Conservation (phyloP, 306 rosid species). For the Sicyos edulis region DNA sequence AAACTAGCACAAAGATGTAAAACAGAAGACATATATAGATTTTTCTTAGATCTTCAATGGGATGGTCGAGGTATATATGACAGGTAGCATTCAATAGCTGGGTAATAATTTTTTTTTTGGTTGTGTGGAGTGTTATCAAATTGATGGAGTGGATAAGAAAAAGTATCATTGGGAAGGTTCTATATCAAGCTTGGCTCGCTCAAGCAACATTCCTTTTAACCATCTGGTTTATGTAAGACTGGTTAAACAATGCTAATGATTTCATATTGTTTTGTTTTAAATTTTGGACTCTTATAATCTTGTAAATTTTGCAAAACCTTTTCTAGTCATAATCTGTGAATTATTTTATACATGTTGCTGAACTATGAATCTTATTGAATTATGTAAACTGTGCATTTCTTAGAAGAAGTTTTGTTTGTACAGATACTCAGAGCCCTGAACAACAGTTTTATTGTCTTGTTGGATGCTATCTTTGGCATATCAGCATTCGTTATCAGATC, state of each 20-base stretch:
- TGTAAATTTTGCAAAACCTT: no score
- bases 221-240: no score
- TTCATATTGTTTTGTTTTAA: neutral
- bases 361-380: neutral
- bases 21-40: no score
- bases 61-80: no score
- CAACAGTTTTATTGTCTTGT: conserved; percentile 40
- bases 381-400: neutral
- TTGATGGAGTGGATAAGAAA: neutral
- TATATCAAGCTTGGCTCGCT: neutral
- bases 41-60: no score
- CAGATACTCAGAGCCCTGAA: conserved; percentile 45
- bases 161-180: neutral
- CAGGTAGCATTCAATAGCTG: no score
- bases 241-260: neutral
- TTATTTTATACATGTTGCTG: neutral
- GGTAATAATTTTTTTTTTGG: neutral
- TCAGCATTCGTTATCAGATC: conserved; percentile 57
- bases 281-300: neutral
- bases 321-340: neutral
- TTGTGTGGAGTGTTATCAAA: neutral
- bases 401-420: conserved; percentile 4
- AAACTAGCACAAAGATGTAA: no score
- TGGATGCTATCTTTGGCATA: conserved; percentile 56
- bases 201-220: no score